Percentiles rank a stretch among this genome's conserved stretches.
Conservation (phyloP, 805 yeast species). For the Candida vartiovaarae region DNA sequence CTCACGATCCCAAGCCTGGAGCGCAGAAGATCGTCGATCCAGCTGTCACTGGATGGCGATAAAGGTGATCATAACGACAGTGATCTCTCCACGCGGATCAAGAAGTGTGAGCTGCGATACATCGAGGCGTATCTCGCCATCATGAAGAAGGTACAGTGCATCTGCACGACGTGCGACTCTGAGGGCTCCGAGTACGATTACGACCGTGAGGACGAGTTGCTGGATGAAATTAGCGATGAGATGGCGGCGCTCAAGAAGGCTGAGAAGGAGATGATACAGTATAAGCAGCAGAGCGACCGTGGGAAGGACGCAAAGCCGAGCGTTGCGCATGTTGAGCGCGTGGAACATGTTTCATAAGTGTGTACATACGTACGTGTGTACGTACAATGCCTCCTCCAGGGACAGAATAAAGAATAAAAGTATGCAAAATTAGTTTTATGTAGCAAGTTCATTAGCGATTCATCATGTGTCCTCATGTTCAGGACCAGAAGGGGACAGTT, state of each 20-base stretch:
- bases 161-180: slow-evolving; percentile 11
- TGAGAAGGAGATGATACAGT: slow-evolving; percentile 11
- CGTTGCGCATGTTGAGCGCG: too few species aligned
- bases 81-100: not conserved
- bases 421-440: too few species aligned
- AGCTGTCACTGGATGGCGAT: slow-evolving; percentile 6
- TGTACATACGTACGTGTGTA: too few species aligned
- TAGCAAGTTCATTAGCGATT: too few species aligned
- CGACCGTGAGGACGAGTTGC: slow-evolving; percentile 21
- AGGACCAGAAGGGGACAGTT: slow-evolving; percentile 22
- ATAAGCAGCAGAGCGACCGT: not conserved
- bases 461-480: too few species aligned
- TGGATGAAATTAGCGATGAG: slow-evolving; percentile 15
- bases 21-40: slow-evolving; percentile 8
- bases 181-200: slow-evolving; percentile 17
- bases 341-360: too few species aligned
- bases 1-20: slow-evolving; percentile 19
- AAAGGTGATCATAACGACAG: slow-evolving; percentile 1
- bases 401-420: too few species aligned
- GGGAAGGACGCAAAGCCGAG: too few species aligned
- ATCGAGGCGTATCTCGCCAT: slow-evolving; percentile 15
- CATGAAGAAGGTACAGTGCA: slow-evolving; percentile 12
- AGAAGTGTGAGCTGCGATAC: slow-evolving; percentile 15
- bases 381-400: too few species aligned
- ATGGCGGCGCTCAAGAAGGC: slow-evolving; percentile 17